Base-by-base conservation (phyloP, 2,329 filamentous ascomycete species). In the Fusarium cyanostomum region DNA sequence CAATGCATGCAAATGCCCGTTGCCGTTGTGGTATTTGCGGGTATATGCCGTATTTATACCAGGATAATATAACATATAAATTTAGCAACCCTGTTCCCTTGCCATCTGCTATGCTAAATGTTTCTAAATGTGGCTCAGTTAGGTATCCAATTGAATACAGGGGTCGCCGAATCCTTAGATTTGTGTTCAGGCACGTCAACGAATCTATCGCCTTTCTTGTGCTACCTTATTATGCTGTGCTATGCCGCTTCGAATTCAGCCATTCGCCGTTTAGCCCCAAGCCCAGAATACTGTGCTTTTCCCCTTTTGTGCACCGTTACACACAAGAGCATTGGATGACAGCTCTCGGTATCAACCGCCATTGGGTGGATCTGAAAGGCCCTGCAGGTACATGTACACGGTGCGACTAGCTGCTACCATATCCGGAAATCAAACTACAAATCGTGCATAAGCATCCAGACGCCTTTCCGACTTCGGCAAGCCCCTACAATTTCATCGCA, bases 1-100 rank as follows among this genome's bases (percentile, higher is more conserved):
- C 39, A 55, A 62, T 64, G 63, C 63, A 59, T 66, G 39, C 41
- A 39, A 35, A 48, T 59, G 56, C 61, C 61, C 48, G 61, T 62
- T 44, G 51, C 39, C 44, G 46, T 62, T 64, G 57, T 48, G 37
- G 54, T 21, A 33, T 35, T 31, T 21, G 53, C 21, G 35, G 45
- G 30, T 33, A 33, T 33, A 42, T 34, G 41, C 42, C 41, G 59
- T 57, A 38, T 41, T 35, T 16, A 43, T 62, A 52, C 45, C 43
- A 51, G 27, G 57, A 43, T 28, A 45, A 27, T 42, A 13, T 33
- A 13, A 30, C 27, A 9, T 56, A 46, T 31, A 59, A 53, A 57
- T 46, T 46, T 57, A 62, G 59, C 30, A 52, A 46, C 52, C 16
- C 30, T 13, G 10, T 33, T 13, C 4, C 11, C 7, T 33, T 33